These are phyloP conservation scores for Sugiyamaella lignohabitans DNA, from an alignment of 805 yeast species.

Conservation along the genomic window DNA sequence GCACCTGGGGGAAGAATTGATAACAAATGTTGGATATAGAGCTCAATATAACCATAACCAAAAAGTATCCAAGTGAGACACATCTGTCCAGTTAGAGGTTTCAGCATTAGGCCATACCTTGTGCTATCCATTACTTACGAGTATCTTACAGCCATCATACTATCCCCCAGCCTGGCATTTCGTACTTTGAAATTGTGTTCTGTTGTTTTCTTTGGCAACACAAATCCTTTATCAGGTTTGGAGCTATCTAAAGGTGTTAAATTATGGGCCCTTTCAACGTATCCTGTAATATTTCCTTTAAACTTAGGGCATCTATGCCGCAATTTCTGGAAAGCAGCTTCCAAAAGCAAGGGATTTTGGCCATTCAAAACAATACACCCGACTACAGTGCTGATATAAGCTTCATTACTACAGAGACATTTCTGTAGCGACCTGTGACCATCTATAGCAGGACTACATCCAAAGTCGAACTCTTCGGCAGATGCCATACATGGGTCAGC, in stretches of 20 bases:
- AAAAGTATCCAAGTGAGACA: slow-evolving; percentile 7
- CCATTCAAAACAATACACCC: slow-evolving; percentile 2
- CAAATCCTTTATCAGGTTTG: background rate
- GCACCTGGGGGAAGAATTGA: slow-evolving; percentile 13
- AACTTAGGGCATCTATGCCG: background rate
- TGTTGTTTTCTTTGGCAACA: background rate
- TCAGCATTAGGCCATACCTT: no score
- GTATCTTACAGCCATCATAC: background rate
- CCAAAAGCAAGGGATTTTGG: slow-evolving; percentile 1
- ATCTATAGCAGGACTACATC: background rate
- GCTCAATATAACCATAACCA: slow-evolving; percentile 5
- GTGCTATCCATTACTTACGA: background rate
- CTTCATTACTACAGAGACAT: slow-evolving; percentile 4
- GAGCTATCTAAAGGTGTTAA: background rate
- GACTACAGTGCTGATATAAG: background rate
- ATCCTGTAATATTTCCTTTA: background rate
- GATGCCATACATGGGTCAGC: background rate
- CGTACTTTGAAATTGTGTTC: background rate
- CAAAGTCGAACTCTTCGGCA: background rate
- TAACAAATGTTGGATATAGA: slow-evolving; percentile 4
- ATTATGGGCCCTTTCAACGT: background rate
- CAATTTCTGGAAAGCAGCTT: background rate
- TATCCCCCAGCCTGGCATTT: background rate
- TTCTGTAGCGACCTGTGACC: background rate
- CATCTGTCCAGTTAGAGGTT: slow-evolving; percentile 2